phyloP scores from a whole-genome alignment of 176 grass and related monocot genomes.

The Pharus latifolius region DNA sequence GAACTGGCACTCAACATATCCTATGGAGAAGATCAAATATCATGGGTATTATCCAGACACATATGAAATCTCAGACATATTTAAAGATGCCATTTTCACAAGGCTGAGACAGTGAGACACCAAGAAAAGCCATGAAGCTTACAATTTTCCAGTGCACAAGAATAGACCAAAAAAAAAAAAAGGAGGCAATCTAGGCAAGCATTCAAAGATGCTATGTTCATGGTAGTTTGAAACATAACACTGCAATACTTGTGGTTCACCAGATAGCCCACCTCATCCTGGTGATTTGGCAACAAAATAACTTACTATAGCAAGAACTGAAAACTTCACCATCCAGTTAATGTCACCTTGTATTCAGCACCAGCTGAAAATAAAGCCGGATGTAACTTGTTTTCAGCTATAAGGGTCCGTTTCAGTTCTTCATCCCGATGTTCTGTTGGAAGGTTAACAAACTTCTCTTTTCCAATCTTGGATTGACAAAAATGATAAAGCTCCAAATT shows the following conservation, averaged over 20 bases:
- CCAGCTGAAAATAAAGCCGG: conserved; percentile 66
- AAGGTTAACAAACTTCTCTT: conserved; percentile 64
- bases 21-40: not conserved
- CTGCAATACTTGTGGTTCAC: not conserved
- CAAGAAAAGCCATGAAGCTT: not conserved
- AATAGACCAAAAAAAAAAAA: not conserved
- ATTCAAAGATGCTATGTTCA: too few relatives aligned
- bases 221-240: conserved; percentile 12
- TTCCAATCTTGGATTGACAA: conserved; percentile 86
- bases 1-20: not conserved
- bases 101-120: not conserved
- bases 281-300: not conserved
- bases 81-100: not conserved
- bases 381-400: conserved; percentile 77
- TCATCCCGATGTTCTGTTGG: conserved; percentile 50
- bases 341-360: conserved; percentile 79
- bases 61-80: not conserved
- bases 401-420: conserved; percentile 70
- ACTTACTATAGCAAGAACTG: not conserved
- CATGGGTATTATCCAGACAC: not conserved
- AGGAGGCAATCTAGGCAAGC: not conserved
- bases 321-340: not conserved
- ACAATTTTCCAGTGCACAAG: not conserved
- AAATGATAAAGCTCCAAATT: conserved; percentile 82
- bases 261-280: not conserved